Conservation (phyloP, 768 basidiomycete genomes). For the Trametes villosa region DNA sequence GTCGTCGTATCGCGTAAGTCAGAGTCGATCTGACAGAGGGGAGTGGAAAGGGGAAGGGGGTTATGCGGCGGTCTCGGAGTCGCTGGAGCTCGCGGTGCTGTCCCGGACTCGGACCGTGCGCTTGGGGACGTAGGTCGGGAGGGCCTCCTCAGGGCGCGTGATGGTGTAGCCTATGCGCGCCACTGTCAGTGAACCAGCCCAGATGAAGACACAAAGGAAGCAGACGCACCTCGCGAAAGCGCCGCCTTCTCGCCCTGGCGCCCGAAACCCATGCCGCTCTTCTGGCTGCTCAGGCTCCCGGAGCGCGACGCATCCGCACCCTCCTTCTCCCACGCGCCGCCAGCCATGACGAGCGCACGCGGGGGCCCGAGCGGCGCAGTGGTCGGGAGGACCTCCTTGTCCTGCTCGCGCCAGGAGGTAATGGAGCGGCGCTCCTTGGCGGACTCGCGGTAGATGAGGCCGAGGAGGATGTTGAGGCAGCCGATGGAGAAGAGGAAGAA, state of each 20-base stretch:
- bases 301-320: conserved; percentile 25
- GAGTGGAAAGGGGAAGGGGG: not conserved
- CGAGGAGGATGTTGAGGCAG: conserved; percentile 75
- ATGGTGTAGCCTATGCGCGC: conserved; percentile 52
- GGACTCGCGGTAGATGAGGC: conserved; percentile 75
- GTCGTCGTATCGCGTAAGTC: not conserved
- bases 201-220: conserved; percentile 6
- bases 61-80: conserved; percentile 19
- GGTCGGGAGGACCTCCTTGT: conserved; percentile 58
- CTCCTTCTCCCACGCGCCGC: conserved; percentile 37
- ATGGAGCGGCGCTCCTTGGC: conserved; percentile 70
- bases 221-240: conserved; percentile 57
- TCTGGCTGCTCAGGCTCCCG: conserved; percentile 25
- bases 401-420: conserved; percentile 66
- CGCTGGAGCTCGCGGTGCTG: conserved; percentile 27
- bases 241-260: conserved; percentile 81
- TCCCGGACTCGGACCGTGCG: conserved; percentile 21
- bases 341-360: conserved; percentile 22
- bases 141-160: conserved; percentile 58
- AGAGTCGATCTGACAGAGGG: not conserved
- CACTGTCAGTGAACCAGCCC: not conserved
- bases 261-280: conserved; percentile 72
- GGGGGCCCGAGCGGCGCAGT: conserved; percentile 27
- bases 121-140: conserved; percentile 51
- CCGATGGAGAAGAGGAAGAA: conserved; percentile 93